phyloP scores from a whole-genome alignment of 495 filamentous ascomycete species.

The Tuber microsphaerosporum region DNA sequence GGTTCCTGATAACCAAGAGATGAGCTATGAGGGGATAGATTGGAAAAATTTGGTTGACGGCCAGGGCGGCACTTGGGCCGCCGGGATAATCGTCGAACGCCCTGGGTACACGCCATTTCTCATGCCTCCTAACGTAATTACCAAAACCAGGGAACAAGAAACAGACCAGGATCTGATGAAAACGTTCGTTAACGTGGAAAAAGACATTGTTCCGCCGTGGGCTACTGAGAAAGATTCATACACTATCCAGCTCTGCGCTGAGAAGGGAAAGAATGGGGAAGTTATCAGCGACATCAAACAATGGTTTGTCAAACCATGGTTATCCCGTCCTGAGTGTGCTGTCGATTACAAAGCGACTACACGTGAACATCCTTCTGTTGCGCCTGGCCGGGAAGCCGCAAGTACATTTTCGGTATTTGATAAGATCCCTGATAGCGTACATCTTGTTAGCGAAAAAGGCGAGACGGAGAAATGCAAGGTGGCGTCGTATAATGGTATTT shows the following conservation, averaged over 20 bases:
- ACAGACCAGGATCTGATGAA: background rate
- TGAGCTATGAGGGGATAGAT: constrained; percentile 14
- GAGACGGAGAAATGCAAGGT: constrained; percentile 11
- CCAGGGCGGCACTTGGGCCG: constrained; percentile 30
- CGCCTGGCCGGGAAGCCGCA: constrained; percentile 40
- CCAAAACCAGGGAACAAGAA: background rate
- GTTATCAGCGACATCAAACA: constrained; percentile 22
- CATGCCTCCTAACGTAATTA: constrained; percentile 17
- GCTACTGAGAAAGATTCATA: constrained; percentile 21
- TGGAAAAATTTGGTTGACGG: constrained; percentile 23
- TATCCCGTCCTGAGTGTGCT: constrained; percentile 21
- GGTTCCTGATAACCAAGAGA: constrained; percentile 28
- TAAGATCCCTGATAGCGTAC: constrained; percentile 39
- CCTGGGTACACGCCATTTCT: constrained; percentile 26
- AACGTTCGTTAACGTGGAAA: constrained; percentile 28
- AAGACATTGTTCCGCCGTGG: constrained; percentile 20
- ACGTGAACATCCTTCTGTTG: constrained; percentile 31
- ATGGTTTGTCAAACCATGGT: constrained; percentile 31
- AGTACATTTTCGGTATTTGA: constrained; percentile 52
- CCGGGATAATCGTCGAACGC: constrained; percentile 27
- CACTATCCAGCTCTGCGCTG: constrained; percentile 29
- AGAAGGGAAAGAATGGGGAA: constrained; percentile 14
- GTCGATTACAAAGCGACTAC: constrained; percentile 2
- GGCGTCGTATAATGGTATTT: constrained; percentile 49
- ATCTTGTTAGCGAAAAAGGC: background rate